Base-by-base conservation (phyloP, 805 yeast species). In the Pichia eremophila region DNA sequence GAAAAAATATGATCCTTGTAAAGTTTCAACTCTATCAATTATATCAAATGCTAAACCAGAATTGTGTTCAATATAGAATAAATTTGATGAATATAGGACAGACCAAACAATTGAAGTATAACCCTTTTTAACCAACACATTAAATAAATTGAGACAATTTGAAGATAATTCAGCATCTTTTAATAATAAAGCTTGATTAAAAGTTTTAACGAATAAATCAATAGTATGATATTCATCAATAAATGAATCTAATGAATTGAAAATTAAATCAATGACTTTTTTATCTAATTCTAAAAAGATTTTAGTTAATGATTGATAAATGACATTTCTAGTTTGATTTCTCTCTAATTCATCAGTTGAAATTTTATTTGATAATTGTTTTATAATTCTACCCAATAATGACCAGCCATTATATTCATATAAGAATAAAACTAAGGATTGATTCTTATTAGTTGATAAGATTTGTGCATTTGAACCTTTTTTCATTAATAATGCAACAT, bases 321-420 rank as follows among this genome's bases (percentile, higher is more conserved):
- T 72, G 19, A 78, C 74, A 7, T 72, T 57, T 10, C 78, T 64
- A 3, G 74, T 55, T 2, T 66, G 70, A 10, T 62, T 53, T 44
- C 69, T 71, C 9, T 72, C 74, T 2, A 56, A 52, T 7, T 70
- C 55, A 47, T 69, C 66, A 44, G 69, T 72, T 10, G 43, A 44
- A 48, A 68, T 57, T 25, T 57, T 56, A 46, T 66, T 68, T 0
- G 77, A 69, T 10, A 83, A 64, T 53, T 83, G 83, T 54, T 85
- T 89, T 32, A 90, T 63, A 0, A 85, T 67, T 56, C 95, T 74
- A 2, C 97, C 97, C 17, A 91, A 56, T 28, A 85, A 65, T 0
- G 95, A 76, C 95, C 97, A 89, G 1, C 97, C 97, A 58, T 81
- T 85, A 60, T 81, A 88, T 4, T 74, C 72, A 59, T 83, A 78